phyloP scores from a whole-genome alignment of 306 rosid genomes.

The Amphicarpaea edgeworthii region DNA sequence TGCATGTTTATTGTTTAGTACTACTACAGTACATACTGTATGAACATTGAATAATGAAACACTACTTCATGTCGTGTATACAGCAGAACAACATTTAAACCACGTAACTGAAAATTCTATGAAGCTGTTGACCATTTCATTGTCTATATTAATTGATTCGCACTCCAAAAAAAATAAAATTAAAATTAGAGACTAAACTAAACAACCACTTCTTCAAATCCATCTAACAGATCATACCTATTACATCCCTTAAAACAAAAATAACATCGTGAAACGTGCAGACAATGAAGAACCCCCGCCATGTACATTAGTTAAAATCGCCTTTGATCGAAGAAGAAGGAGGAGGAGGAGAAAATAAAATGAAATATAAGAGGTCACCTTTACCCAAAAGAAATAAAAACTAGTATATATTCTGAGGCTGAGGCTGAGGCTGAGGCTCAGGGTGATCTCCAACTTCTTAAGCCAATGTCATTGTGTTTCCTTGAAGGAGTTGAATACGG shows the following conservation, averaged over 20 bases:
- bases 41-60: constrained; percentile 23
- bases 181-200: constrained; percentile 49
- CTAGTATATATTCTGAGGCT: too few species aligned
- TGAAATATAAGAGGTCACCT: constrained; percentile 51
- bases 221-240: constrained; percentile 47
- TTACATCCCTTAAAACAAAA: constrained; percentile 46
- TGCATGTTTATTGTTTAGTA: too few species aligned
- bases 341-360: constrained; percentile 10
- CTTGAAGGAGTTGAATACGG: constrained; percentile 94
- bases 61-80: constrained; percentile 10
- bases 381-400: constrained; percentile 44
- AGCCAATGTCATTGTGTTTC: constrained; percentile 93
- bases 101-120: constrained; percentile 38
- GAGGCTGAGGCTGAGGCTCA: constrained; percentile 46
- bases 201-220: constrained; percentile 36
- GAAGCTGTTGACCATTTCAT: constrained; percentile 51
- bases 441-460: constrained; percentile 79
- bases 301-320: constrained; percentile 61
- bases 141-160: constrained; percentile 59
- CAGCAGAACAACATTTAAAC: background rate
- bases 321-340: background rate
- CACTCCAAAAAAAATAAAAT: constrained; percentile 37
- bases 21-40: too few species aligned
- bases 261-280: constrained; percentile 53
- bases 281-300: constrained; percentile 52